Evolutionary conservation across 352 stramenopile genomes (phyloP), one percentile per base, ranked within the genome.

Genomic region (Thalassiosira mediterranea): DNA sequence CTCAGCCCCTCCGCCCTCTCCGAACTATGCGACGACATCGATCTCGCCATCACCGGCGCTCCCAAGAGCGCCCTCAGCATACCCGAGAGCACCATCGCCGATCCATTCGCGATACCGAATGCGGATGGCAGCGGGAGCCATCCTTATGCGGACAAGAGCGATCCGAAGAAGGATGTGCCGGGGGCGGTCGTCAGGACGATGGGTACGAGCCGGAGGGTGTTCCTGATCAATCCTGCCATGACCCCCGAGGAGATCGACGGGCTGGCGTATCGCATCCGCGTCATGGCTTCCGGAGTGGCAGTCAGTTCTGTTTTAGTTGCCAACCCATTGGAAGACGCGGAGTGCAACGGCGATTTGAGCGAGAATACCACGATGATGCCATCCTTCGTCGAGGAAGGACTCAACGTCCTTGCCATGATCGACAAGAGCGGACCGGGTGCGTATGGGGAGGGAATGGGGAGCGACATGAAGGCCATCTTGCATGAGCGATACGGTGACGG

Each of bases 221-320:
- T 88, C 72, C 37, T 90, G 7, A 48, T 88, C 0, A 42, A 90
- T 48, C 65, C 86, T 2, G 44, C 82, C 8, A 65, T 90, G 17
- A 75, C 72, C 0, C 59, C 72, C 0, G 31, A 42, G 15, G 81
- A 90, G 69, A 73, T 90, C 29, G 73, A 92, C 46, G 86, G 83
- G 17, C 64, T 92, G 32, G 72, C 83, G 0, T 82, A 88, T 71
- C 75, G 83, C n/a, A 83, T 92, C 25, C 53, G 65, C 4, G 57
- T 61, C 11, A 56, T 92, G 23, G 72, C 76, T 7, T 84, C 72
- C 26, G 90, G 86, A 49, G 58, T 79, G 31, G 56, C n/a, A 4
- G 76, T 92, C 25, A 90, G 81, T 59, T 83, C 63, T 32, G 53
- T 92, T 19, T 38, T 92, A 2, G 78, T 92, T 57, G 81, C 72